These are phyloP conservation scores for Podila clonocystis DNA, from an alignment of 192 early-diverging fungal genomes.

Conservation along the genomic window DNA sequence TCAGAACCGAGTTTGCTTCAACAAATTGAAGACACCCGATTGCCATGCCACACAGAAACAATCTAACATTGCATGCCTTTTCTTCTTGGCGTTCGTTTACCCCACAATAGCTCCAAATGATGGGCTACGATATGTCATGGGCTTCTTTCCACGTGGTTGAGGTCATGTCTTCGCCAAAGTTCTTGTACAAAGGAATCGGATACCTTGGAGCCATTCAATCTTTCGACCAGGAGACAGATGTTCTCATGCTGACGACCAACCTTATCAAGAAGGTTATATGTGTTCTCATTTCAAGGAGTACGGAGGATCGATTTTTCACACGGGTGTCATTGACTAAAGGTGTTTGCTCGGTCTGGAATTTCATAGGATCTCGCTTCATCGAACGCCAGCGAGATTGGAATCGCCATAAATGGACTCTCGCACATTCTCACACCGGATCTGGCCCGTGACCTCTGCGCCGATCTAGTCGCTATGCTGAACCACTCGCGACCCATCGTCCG, in stretches of 20 bases:
- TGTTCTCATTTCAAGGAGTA: conserved; percentile 8
- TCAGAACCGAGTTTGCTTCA: no score
- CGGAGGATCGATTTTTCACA: conserved; percentile 5
- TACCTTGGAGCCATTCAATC: conserved; percentile 92
- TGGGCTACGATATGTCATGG: conserved; percentile 98
- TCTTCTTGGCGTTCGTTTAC: not conserved
- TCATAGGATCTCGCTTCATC: conserved; percentile 87
- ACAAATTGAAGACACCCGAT: no score
- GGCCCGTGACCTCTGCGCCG: conserved; percentile 87
- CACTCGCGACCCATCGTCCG: conserved; percentile 95
- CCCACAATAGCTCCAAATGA: conserved; percentile 84
- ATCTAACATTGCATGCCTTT: not conserved
- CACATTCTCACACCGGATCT: conserved; percentile 93
- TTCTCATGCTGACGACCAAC: conserved; percentile 97
- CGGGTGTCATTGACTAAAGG: not conserved
- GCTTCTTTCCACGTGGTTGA: conserved; percentile 96
- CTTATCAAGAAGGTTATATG: conserved; percentile 90
- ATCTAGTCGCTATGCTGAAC: conserved; percentile 87
- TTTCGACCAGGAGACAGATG: conserved; percentile 93
- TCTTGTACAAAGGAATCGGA: conserved; percentile 88
- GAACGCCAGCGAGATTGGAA: conserved; percentile 81
- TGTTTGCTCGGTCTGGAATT: no score
- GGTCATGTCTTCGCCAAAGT: conserved; percentile 92
- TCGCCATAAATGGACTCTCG: conserved; percentile 93
- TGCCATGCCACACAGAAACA: no score